phyloP scores from a whole-genome alignment of 805 yeast species.

The Lipomyces spencermartinsiae region DNA sequence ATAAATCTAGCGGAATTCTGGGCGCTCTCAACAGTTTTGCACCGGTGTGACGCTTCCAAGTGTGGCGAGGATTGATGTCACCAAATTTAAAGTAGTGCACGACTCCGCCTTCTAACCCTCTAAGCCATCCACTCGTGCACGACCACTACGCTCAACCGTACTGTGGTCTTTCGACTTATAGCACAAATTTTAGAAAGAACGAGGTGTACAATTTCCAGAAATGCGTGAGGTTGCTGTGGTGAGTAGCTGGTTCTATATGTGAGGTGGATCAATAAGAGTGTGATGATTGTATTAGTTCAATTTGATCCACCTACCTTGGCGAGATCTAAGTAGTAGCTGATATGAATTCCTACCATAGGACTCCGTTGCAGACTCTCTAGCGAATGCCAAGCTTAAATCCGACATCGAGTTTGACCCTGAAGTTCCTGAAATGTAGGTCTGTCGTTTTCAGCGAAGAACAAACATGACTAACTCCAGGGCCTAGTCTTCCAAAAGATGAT shows the following conservation, averaged over 20 bases:
- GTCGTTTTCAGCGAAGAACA: neutral
- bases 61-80: neutral
- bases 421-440: slow-evolving; percentile 26
- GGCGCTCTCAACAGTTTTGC: neutral
- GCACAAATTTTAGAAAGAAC: neutral
- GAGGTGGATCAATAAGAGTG: neutral
- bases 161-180: neutral
- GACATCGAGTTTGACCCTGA: slow-evolving; percentile 28
- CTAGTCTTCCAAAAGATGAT: slow-evolving; percentile 63
- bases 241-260: neutral
- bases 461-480: neutral
- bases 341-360: slow-evolving; percentile 15
- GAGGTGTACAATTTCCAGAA: neutral
- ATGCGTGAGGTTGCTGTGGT: neutral
- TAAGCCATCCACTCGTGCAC: neutral
- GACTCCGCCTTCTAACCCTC: neutral
- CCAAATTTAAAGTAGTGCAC: neutral
- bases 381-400: slow-evolving; percentile 20
- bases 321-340: neutral
- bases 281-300: neutral
- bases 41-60: neutral
- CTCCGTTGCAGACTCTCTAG: slow-evolving; percentile 16
- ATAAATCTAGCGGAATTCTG: neutral
- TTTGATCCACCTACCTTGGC: neutral
- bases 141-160: slow-evolving; percentile 1